Evolutionary conservation across 208 protist genomes (phyloP).

Genomic region (Acanthamoeba quina): DNA sequence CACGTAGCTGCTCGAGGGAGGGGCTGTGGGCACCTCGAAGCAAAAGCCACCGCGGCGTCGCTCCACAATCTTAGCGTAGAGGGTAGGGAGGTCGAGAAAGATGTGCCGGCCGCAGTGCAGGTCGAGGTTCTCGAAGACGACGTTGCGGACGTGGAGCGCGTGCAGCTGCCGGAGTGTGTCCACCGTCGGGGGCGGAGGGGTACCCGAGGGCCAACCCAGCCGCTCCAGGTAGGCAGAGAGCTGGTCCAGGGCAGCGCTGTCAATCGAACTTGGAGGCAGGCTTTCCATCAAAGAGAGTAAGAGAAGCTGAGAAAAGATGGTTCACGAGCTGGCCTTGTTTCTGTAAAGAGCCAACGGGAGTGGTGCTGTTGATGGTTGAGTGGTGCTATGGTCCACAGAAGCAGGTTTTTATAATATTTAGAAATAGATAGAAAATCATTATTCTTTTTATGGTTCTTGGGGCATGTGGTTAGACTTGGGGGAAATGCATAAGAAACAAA

Average conservation of each 20-base stretch:
- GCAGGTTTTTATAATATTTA: too few species aligned
- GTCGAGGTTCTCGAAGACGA: slow-evolving; percentile 13
- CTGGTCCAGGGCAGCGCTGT: background rate
- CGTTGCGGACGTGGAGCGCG: background rate
- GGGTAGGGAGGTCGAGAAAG: background rate
- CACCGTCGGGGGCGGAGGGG: background rate
- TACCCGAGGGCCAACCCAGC: background rate
- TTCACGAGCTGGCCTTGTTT: background rate
- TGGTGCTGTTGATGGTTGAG: too few species aligned
- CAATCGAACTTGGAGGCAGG: background rate
- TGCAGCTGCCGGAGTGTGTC: background rate
- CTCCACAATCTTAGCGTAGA: background rate
- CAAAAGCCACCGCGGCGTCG: slow-evolving; percentile 29
- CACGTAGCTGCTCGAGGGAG: background rate
- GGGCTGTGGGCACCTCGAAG: background rate
- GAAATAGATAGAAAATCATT: too few species aligned
- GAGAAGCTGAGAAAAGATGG: background rate
- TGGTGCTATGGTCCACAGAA: too few species aligned
- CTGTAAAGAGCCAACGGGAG: too few species aligned
- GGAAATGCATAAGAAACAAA: too few species aligned
- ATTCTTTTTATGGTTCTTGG: slow-evolving; percentile 35
- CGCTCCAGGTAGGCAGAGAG: background rate
- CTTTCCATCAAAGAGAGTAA: background rate
- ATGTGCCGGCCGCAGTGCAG: slow-evolving; percentile 3
- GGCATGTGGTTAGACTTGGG: too few species aligned